Conservation (phyloP, 148 eudicot species). For the Polygonum aviculare region DNA sequence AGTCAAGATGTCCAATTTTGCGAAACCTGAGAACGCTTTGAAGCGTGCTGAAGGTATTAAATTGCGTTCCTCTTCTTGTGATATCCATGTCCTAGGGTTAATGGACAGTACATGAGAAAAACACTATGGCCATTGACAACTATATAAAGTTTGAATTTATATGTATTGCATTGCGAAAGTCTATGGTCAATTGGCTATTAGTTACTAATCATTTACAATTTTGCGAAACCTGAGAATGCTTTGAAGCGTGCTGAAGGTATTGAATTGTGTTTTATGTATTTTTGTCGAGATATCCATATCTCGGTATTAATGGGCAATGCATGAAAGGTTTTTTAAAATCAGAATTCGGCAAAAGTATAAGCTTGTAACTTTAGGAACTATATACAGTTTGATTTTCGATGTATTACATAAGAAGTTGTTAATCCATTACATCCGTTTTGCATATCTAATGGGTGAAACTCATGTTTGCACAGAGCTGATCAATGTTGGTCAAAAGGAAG, state of each 20-base stretch:
- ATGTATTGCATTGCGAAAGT: neutral
- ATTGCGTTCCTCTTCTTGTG: neutral
- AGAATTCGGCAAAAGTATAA: too few species aligned
- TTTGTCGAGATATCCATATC: too few species aligned
- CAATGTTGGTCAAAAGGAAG: constrained; percentile 87
- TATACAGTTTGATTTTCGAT: too few species aligned
- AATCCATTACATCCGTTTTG: neutral
- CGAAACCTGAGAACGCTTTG: constrained; percentile 64
- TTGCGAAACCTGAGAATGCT: too few species aligned
- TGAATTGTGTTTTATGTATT: too few species aligned
- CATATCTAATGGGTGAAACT: neutral
- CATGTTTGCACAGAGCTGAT: constrained; percentile 52
- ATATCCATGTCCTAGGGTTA: neutral
- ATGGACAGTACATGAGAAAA: neutral
- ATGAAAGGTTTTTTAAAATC: too few species aligned
- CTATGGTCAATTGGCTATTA: neutral
- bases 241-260: too few species aligned
- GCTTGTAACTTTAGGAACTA: too few species aligned
- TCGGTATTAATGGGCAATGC: too few species aligned
- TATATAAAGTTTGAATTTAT: neutral
- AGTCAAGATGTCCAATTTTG: constrained; percentile 48
- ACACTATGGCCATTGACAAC: neutral
- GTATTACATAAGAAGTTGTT: too few species aligned
- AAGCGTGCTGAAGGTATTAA: constrained; percentile 67
- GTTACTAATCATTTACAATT: neutral